Conservation (phyloP, 441 rosid species). For the Corymbia citriodora region DNA sequence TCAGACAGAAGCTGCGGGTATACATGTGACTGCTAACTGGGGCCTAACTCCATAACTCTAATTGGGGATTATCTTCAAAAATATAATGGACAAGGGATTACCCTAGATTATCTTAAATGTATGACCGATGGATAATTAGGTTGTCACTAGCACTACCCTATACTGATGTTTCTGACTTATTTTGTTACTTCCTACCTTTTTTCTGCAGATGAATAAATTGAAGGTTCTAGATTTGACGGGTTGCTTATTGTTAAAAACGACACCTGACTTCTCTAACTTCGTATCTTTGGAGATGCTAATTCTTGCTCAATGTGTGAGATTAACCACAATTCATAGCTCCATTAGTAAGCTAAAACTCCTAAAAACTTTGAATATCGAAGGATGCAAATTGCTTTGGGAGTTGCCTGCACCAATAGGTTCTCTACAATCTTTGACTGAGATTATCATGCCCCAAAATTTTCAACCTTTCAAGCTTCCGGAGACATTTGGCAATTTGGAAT, state of each 20-base stretch:
- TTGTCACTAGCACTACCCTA: no score
- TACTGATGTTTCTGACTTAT: neutral
- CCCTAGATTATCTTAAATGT: neutral
- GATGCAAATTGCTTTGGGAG: neutral
- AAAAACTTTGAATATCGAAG: neutral
- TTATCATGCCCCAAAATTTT: neutral
- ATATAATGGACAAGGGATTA: neutral
- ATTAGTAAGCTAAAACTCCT: neutral
- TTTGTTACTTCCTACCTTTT: neutral
- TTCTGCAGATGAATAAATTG: neutral
- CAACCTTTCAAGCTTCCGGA: neutral
- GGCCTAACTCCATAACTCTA: neutral
- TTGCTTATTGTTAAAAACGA: neutral
- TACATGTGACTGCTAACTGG: neutral
- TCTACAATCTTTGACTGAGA: neutral
- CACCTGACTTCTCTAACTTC: neutral
- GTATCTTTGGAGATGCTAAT: neutral
- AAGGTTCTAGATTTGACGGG: neutral
- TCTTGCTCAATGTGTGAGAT: neutral
- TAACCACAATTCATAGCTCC: neutral
- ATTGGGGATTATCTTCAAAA: neutral
- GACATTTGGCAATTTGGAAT: neutral
- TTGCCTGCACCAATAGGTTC: neutral
- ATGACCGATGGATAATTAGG: neutral
- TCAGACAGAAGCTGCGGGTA: neutral